Evolutionary conservation across 2,329 filamentous ascomycete genomes (phyloP).

Genomic region (Clarireedia homoeocarpa): DNA sequence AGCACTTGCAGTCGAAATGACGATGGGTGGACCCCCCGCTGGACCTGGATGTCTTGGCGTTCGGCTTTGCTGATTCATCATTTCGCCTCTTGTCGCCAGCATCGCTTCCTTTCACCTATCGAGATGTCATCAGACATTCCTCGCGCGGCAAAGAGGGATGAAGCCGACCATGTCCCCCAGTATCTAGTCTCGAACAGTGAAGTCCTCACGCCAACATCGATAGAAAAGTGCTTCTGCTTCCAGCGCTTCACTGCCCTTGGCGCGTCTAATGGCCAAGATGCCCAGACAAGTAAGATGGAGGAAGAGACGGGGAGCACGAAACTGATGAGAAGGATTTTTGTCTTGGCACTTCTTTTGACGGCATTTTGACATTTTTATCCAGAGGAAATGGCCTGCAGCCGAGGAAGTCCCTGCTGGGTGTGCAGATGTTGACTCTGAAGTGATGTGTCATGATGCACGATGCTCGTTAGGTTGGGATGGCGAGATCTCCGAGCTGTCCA

Average conservation of each 20-base stretch:
- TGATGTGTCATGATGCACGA: not conserved
- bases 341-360: conserved; percentile 1
- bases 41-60: not conserved
- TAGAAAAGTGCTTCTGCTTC: not conserved
- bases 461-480: not conserved
- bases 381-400: too few relatives aligned
- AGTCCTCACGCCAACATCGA: not conserved
- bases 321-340: not conserved
- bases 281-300: not conserved
- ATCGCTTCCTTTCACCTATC: too few relatives aligned
- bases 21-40: not conserved
- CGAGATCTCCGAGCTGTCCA: not conserved
- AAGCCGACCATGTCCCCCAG: too few relatives aligned
- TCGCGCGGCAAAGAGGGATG: too few relatives aligned
- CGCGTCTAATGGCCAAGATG: not conserved
- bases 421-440: not conserved
- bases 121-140: not conserved
- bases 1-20: not conserved
- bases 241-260: too few relatives aligned
- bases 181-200: not conserved
- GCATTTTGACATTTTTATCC: not conserved
- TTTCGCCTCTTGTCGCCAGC: too few relatives aligned
- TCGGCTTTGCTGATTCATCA: not conserved
- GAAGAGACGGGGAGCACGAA: not conserved
- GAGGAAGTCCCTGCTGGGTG: not conserved